phyloP scores from a whole-genome alignment of 495 filamentous ascomycete genomes.

The Penicillium parvum region DNA sequence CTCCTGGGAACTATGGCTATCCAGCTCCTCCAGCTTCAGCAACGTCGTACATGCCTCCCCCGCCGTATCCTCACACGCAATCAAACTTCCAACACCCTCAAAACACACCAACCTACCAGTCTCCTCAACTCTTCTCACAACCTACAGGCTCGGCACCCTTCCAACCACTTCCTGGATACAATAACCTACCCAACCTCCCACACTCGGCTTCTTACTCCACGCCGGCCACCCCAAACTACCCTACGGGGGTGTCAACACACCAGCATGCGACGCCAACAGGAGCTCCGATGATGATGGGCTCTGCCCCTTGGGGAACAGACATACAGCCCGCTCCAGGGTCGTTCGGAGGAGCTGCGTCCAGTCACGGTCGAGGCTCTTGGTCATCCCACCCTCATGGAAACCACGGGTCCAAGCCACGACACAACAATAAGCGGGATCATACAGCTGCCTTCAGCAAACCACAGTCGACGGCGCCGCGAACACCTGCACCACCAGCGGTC shows the following conservation, averaged over 20 bases:
- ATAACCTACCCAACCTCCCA: constrained; percentile 14
- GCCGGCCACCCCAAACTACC: constrained; percentile 24
- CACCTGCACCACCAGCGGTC: constrained; percentile 51
- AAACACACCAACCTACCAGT: constrained; percentile 19
- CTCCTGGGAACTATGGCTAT: constrained; percentile 33
- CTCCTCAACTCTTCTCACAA: constrained; percentile 27
- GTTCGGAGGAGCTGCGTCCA: constrained; percentile 19
- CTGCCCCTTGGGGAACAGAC: constrained; percentile 56
- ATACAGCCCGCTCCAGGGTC: constrained; percentile 20
- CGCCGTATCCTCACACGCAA: constrained; percentile 26
- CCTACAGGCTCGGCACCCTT: constrained; percentile 25
- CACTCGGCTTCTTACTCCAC: constrained; percentile 22
- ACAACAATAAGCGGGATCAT: constrained; percentile 39
- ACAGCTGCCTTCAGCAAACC: constrained; percentile 41
- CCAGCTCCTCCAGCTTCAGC: constrained; percentile 24
- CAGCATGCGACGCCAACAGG: constrained; percentile 23
- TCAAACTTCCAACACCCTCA: constrained; percentile 24
- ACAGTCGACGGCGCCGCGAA: constrained; percentile 32
- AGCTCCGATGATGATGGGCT: constrained; percentile 52
- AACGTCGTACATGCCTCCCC: constrained; percentile 23
- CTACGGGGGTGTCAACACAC: constrained; percentile 18
- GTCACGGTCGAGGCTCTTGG: constrained; percentile 34
- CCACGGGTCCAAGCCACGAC: constrained; percentile 31
- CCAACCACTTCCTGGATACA: constrained; percentile 29
- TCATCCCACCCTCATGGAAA: constrained; percentile 46